Conservation (phyloP, 192 early-diverging fungal genomes). For the Endogone sp. region DNA sequence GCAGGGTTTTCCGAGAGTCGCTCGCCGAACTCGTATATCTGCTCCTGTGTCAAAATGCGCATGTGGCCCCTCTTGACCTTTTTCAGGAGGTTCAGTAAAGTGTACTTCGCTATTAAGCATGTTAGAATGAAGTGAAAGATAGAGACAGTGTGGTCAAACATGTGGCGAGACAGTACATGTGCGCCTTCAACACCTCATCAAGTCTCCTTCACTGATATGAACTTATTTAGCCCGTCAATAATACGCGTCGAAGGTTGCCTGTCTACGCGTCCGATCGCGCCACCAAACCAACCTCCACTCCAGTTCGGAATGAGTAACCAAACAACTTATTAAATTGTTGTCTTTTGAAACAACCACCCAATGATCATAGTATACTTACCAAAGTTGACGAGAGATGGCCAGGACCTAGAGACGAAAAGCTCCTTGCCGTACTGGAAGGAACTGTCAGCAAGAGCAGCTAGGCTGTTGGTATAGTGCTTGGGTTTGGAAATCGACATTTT, state of each 20-base stretch:
- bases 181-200: neutral
- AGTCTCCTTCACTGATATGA: too few relatives aligned
- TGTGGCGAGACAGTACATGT: neutral
- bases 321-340: too few relatives aligned
- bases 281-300: neutral
- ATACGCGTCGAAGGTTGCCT: neutral
- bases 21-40: conserved; percentile 37
- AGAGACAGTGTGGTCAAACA: neutral
- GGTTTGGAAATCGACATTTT: neutral
- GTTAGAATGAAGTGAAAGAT: neutral
- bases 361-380: conserved; percentile 12
- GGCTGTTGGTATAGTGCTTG: neutral
- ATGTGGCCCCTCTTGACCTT: conserved; percentile 31
- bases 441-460: conserved; percentile 6
- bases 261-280: neutral
- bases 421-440: conserved; percentile 17
- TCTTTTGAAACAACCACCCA: too few relatives aligned
- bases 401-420: conserved; percentile 15
- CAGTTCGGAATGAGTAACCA: too few relatives aligned
- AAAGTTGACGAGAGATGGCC: conserved; percentile 14
- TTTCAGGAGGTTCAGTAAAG: conserved; percentile 23
- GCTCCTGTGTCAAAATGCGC: conserved; percentile 31
- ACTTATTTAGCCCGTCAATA: too few relatives aligned
- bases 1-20: conserved; percentile 4
- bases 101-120: conserved; percentile 17